phyloP scores from a whole-genome alignment of 148 eudicot species.

The Linanthus parryae region DNA sequence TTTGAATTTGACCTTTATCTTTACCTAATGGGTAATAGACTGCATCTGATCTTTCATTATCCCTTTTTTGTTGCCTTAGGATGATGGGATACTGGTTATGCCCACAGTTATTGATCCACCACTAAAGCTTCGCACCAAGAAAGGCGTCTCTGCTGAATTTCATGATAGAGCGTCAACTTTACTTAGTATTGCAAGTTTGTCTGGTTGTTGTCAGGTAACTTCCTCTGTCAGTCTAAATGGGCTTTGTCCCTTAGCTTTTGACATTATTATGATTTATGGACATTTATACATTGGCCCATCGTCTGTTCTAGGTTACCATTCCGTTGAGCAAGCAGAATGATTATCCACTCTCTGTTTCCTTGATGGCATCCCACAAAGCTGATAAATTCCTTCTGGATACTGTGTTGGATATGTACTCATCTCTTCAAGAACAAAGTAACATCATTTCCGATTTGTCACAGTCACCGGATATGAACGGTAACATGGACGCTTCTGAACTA shows the following conservation, averaged over 20 bases:
- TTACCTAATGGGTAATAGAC: no score
- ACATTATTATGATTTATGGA: not conserved
- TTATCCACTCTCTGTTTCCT: slow-evolving; percentile 62
- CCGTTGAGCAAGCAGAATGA: slow-evolving; percentile 68
- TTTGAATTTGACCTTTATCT: no score
- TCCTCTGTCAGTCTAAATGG: no score
- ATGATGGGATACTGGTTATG: slow-evolving; percentile 71
- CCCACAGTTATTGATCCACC: slow-evolving; percentile 82
- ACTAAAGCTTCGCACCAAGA: slow-evolving; percentile 40
- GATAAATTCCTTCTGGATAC: slow-evolving; percentile 90
- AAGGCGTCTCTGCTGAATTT: slow-evolving; percentile 43
- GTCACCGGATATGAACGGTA: slow-evolving; percentile 40
- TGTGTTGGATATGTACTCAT: slow-evolving; percentile 62
- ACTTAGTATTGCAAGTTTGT: slow-evolving; percentile 77
- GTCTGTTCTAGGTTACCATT: slow-evolving; percentile 47
- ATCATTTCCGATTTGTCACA: slow-evolving; percentile 37
- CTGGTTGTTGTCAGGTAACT: slow-evolving; percentile 91
- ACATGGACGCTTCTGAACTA: slow-evolving; percentile 73
- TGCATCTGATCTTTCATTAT: slow-evolving; percentile 4
- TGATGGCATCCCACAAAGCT: slow-evolving; percentile 69
- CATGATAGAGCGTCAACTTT: slow-evolving; percentile 54
- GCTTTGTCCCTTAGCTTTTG: no score
- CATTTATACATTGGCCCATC: not conserved
- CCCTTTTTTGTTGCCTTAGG: slow-evolving; percentile 30
- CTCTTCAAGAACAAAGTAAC: slow-evolving; percentile 55